A percentile compares a stretch with the other conserved stretches of the same genome.
phyloP scores from a whole-genome alignment of 306 rosid genomes.

The Cyclanthera cordifolia region DNA sequence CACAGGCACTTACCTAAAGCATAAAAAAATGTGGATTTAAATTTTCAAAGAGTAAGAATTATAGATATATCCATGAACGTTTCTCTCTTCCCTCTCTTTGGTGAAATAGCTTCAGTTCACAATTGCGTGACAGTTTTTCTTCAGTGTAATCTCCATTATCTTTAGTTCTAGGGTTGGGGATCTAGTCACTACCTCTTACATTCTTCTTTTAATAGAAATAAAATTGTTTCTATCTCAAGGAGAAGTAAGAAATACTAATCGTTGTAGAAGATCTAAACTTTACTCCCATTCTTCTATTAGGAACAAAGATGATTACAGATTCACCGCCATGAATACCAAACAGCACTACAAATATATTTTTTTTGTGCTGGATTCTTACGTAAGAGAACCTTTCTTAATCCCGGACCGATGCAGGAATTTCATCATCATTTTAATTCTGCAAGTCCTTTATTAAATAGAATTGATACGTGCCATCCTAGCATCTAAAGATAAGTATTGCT shows the following conservation, averaged over 20 bases:
- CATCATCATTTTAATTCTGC: neutral
- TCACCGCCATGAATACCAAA: neutral
- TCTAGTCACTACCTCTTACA: neutral
- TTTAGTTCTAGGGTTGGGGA: neutral
- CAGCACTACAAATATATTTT: neutral
- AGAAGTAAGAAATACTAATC: neutral
- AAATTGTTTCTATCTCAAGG: neutral
- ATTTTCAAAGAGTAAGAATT: neutral
- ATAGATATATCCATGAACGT: neutral
- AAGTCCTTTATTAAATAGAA: neutral
- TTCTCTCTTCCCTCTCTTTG: neutral
- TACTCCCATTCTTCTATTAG: neutral
- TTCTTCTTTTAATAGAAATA: slow-evolving; percentile 2
- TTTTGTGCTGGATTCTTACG: neutral
- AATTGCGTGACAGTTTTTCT: neutral
- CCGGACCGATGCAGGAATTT: neutral
- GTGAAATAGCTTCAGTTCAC: neutral
- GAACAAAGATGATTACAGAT: neutral
- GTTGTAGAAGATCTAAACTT: neutral
- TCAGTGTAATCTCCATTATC: neutral
- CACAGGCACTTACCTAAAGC: neutral
- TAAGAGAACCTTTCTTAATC: neutral
- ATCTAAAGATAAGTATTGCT: slow-evolving; percentile 13
- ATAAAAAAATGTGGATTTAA: neutral
- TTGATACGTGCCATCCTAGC: slow-evolving; percentile 10